phyloP scores from a whole-genome alignment of 768 basidiomycete genomes.

The Lactifluus piperatus region DNA sequence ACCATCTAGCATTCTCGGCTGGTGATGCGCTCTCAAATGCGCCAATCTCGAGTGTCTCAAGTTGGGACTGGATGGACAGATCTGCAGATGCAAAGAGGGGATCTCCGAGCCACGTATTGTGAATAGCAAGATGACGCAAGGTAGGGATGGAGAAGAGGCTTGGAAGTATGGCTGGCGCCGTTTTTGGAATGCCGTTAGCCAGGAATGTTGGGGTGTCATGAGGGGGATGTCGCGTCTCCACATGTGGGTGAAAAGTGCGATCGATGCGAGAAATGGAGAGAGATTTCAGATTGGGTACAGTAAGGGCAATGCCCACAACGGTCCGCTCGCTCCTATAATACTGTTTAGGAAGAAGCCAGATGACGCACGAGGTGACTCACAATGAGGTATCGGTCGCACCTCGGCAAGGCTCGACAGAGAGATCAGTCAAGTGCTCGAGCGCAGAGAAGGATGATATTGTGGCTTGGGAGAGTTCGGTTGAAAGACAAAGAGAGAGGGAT shows the following conservation, averaged over 20 bases:
- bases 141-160: slow-evolving; percentile 11
- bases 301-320: slow-evolving; percentile 13
- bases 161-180: background rate
- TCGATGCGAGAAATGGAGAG: slow-evolving; percentile 19
- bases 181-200: background rate
- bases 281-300: slow-evolving; percentile 13
- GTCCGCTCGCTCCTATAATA: slow-evolving; percentile 15
- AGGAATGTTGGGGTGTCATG: background rate
- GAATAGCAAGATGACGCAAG: slow-evolving; percentile 17
- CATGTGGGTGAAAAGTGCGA: slow-evolving; percentile 1
- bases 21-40: slow-evolving; percentile 14
- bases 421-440: slow-evolving; percentile 9
- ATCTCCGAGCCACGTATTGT: slow-evolving; percentile 15
- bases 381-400: slow-evolving; percentile 6
- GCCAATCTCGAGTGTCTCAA: slow-evolving; percentile 17
- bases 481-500: slow-evolving; percentile 15
- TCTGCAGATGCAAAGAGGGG: slow-evolving; percentile 11
- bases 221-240: background rate
- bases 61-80: background rate
- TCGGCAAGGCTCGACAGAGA: slow-evolving; percentile 14
- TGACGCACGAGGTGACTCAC: slow-evolving; percentile 13
- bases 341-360: background rate
- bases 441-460: slow-evolving; percentile 8
- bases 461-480: slow-evolving; percentile 12
- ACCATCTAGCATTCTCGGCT: slow-evolving; percentile 11